These are phyloP conservation scores for Thielaviopsis cerberus DNA, from an alignment of 2,329 filamentous ascomycete species.

Conservation along the genomic window DNA sequence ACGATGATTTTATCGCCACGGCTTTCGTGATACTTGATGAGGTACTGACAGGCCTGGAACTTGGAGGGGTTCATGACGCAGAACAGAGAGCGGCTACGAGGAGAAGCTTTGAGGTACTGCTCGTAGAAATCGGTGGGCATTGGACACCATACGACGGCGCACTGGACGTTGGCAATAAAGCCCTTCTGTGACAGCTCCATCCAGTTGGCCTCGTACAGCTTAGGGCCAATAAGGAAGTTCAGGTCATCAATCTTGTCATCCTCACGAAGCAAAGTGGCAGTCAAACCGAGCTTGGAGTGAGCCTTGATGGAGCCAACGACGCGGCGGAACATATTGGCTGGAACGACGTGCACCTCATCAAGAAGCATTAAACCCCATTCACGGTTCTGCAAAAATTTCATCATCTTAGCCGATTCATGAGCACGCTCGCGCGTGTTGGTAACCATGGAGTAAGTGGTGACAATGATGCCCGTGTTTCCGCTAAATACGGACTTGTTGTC, in stretches of 20 bases:
- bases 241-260: slow-evolving; percentile 97
- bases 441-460: slow-evolving; percentile 98
- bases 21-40: slow-evolving; percentile 95
- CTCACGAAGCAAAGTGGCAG: slow-evolving; percentile 81
- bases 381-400: slow-evolving; percentile 73
- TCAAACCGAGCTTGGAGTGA: slow-evolving; percentile 86
- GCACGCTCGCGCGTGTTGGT: slow-evolving; percentile 73
- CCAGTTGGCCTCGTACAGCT: slow-evolving; percentile 97
- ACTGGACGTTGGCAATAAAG: slow-evolving; percentile 92
- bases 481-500: slow-evolving; percentile 77
- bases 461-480: slow-evolving; percentile 83
- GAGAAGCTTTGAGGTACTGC: slow-evolving; percentile 62
- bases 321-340: slow-evolving; percentile 86
- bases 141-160: slow-evolving; percentile 95
- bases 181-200: slow-evolving; percentile 95
- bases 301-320: slow-evolving; percentile 87
- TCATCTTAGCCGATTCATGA: slow-evolving; percentile 90
- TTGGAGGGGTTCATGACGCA: slow-evolving; percentile 98
- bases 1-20: slow-evolving; percentile 96
- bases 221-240: slow-evolving; percentile 93
- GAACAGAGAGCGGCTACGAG: slow-evolving; percentile 33
- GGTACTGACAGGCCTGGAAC: slow-evolving; percentile 89
- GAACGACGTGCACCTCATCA: slow-evolving; percentile 95
- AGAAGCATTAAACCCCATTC: slow-evolving; percentile 97
- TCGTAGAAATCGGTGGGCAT: slow-evolving; percentile 98